These are phyloP conservation scores for Beauveria bassiana DNA, from an alignment of 2,329 filamentous ascomycete species.

Conservation along the genomic window DNA sequence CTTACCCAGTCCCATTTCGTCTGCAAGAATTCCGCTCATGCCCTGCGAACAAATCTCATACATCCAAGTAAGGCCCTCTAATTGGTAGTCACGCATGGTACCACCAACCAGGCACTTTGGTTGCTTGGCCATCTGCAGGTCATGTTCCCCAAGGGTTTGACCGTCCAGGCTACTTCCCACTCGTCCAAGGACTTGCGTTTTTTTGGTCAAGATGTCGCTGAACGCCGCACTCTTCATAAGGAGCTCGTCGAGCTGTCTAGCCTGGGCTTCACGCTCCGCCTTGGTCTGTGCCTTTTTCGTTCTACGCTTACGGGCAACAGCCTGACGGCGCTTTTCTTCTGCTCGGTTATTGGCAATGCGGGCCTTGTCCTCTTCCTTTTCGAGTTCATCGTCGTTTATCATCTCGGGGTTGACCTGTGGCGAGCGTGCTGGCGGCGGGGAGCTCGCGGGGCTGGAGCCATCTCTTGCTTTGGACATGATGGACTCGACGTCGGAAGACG, in stretches of 20 bases:
- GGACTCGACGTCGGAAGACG: slow-evolving; percentile 26
- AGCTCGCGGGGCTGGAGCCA: slow-evolving; percentile 11
- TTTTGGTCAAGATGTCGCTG: slow-evolving; percentile 54
- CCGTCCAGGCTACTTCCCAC: slow-evolving; percentile 55
- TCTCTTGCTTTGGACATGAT: slow-evolving; percentile 13
- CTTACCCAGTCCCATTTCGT: slow-evolving; percentile 80
- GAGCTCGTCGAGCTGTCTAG: slow-evolving; percentile 50
- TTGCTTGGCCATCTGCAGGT: slow-evolving; percentile 75
- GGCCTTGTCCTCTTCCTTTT: slow-evolving; percentile 30
- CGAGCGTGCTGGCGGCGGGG: slow-evolving; percentile 11
- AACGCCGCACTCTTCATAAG: slow-evolving; percentile 53
- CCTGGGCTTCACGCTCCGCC: slow-evolving; percentile 49
- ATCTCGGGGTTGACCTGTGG: not conserved
- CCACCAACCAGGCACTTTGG: slow-evolving; percentile 79
- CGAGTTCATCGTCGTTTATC: slow-evolving; percentile 19
- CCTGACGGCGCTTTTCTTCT: slow-evolving; percentile 39
- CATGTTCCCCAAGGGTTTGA: slow-evolving; percentile 52
- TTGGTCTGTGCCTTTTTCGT: slow-evolving; percentile 44
- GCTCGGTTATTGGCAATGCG: slow-evolving; percentile 34
- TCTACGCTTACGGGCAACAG: slow-evolving; percentile 31
- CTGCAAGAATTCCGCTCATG: slow-evolving; percentile 82
- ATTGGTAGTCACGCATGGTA: slow-evolving; percentile 86
- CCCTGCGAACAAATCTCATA: slow-evolving; percentile 75
- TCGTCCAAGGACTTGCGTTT: slow-evolving; percentile 54
- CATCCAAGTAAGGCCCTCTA: slow-evolving; percentile 94